phyloP scores from a whole-genome alignment of 2,329 filamentous ascomycete species.

The Fusarium sp. region DNA sequence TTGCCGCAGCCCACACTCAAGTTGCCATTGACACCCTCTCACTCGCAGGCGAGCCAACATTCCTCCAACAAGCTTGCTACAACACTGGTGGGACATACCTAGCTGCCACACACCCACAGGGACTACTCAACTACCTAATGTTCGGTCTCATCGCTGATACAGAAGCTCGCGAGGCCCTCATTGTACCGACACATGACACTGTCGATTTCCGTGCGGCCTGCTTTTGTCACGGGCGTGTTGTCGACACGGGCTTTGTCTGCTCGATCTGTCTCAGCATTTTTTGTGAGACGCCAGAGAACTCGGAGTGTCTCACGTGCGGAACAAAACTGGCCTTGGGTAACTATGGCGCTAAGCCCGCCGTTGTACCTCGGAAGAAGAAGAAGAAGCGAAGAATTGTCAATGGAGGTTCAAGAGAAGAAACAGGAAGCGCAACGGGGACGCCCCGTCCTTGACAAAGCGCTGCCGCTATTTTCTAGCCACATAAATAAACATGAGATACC shows the following conservation, averaged over 20 bases:
- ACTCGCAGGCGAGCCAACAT: slow-evolving; percentile 87
- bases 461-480: slow-evolving; percentile 34
- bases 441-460: slow-evolving; percentile 59
- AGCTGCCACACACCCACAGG: slow-evolving; percentile 70
- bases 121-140: slow-evolving; percentile 93
- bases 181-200: slow-evolving; percentile 84
- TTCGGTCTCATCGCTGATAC: slow-evolving; percentile 85
- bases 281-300: slow-evolving; percentile 74
- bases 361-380: slow-evolving; percentile 79
- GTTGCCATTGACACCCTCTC: slow-evolving; percentile 95
- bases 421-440: slow-evolving; percentile 72
- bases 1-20: slow-evolving; percentile 88
- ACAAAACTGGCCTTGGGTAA: slow-evolving; percentile 82
- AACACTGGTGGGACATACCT: slow-evolving; percentile 73
- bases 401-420: slow-evolving; percentile 68
- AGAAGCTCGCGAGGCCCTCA: slow-evolving; percentile 71
- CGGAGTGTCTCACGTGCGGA: slow-evolving; percentile 86
- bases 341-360: slow-evolving; percentile 83
- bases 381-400: slow-evolving; percentile 79
- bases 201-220: slow-evolving; percentile 99
- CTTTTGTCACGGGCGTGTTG: slow-evolving; percentile 93
- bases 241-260: slow-evolving; percentile 95
- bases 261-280: slow-evolving; percentile 97
- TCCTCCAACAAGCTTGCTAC: slow-evolving; percentile 89
- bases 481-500: slow-evolving; percentile 50